Percentiles rank a stretch among this genome's conserved stretches.
Conservation (phyloP, 106 monocot genomes). For the Dendrobium nobile region DNA sequence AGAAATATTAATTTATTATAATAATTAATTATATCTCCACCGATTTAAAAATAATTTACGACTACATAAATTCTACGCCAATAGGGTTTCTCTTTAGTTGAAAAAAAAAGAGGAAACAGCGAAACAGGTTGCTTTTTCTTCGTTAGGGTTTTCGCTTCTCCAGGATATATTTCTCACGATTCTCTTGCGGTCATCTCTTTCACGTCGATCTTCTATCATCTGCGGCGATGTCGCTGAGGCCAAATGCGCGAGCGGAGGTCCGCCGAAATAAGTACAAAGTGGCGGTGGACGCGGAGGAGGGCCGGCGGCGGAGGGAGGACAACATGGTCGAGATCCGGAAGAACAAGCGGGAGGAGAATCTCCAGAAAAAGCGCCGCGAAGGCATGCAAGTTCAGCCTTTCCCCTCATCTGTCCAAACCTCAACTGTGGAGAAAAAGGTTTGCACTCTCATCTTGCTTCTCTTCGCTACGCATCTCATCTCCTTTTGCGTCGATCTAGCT, state of each 20-base stretch:
- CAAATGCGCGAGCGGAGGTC: conserved; percentile 60
- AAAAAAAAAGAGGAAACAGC: not conserved
- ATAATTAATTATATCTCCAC: no score
- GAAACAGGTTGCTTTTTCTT: not conserved
- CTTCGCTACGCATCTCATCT: not conserved
- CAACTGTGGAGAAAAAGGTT: conserved; percentile 52
- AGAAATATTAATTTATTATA: no score
- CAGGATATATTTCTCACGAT: not conserved
- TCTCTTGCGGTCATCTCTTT: not conserved
- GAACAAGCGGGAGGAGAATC: conserved; percentile 50
- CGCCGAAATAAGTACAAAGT: conserved; percentile 63
- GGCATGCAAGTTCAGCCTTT: conserved; percentile 43
- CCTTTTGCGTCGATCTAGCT: not conserved
- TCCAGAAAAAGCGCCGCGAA: conserved; percentile 59
- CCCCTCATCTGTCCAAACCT: conserved; percentile 12
- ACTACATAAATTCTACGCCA: not conserved
- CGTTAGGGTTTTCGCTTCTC: conserved; percentile 2
- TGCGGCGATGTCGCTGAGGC: conserved; percentile 50
- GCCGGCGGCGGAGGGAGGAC: conserved; percentile 58
- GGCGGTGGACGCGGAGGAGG: conserved; percentile 60
- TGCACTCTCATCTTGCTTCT: no score
- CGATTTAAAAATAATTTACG: not conserved
- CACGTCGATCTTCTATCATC: not conserved
- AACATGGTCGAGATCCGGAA: conserved; percentile 73
- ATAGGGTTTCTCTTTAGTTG: not conserved